Evolutionary conservation across 2,329 filamentous ascomycete genomes (phyloP).

Genomic region (Metarhizium guizhouense): DNA sequence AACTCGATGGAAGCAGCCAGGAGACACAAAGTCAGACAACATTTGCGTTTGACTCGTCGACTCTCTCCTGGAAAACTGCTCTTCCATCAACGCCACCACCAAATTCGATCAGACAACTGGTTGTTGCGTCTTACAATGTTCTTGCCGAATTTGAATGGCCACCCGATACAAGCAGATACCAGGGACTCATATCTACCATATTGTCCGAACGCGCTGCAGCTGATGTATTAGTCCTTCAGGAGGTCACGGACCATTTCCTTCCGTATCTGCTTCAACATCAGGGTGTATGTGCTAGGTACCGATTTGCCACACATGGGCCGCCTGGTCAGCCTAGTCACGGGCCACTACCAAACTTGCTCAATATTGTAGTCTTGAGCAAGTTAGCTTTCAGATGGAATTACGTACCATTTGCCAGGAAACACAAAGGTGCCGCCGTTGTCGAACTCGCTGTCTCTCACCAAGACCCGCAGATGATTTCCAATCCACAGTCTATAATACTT

Average conservation of each 20-base stretch:
- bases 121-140: conserved; percentile 45
- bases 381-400: too few relatives aligned
- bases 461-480: too few relatives aligned
- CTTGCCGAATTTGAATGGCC: conserved; percentile 40
- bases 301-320: too few relatives aligned
- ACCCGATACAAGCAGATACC: conserved; percentile 26
- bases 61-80: neutral
- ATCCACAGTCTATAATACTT: conserved; percentile 29
- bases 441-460: too few relatives aligned
- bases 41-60: neutral
- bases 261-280: too few relatives aligned
- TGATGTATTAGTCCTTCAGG: conserved; percentile 32
- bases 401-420: too few relatives aligned
- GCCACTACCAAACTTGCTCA: too few relatives aligned
- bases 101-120: conserved; percentile 10
- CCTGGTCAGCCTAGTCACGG: too few relatives aligned
- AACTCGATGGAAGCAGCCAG: neutral
- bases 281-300: too few relatives aligned
- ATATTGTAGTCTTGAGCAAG: too few relatives aligned
- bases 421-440: too few relatives aligned
- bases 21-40: neutral
- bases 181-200: conserved; percentile 27
- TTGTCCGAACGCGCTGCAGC: conserved; percentile 31
- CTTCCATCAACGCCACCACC: neutral
- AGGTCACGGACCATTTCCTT: too few relatives aligned